Conservation (phyloP, 371 early-diverging fungal genomes). For the Rhizopus stolonifer region DNA sequence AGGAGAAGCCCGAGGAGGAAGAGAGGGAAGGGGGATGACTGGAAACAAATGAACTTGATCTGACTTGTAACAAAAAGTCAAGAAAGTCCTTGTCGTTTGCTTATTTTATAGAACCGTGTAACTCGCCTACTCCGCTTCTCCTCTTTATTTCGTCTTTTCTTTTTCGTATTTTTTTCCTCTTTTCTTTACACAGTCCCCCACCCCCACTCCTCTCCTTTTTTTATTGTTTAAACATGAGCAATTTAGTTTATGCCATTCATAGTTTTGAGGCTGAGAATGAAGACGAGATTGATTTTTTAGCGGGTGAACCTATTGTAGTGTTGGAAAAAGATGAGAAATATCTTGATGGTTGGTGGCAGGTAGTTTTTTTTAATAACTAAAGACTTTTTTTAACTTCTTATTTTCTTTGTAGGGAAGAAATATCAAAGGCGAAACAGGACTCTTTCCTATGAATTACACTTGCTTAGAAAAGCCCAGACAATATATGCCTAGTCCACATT, state of each 20-base stretch:
- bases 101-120: neutral
- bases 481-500: constrained; percentile 22
- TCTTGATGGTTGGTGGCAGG: constrained; percentile 88
- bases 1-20: too few relatives aligned
- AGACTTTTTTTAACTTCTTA: neutral
- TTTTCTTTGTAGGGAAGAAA: constrained; percentile 46
- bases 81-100: neutral
- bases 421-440: constrained; percentile 64
- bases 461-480: constrained; percentile 28
- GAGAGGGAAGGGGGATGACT: too few relatives aligned
- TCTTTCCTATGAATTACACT: constrained; percentile 77
- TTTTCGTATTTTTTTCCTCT: neutral
- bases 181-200: neutral
- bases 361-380: constrained; percentile 31
- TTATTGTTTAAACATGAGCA: constrained; percentile 21
- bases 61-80: neutral
- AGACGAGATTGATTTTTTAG: constrained; percentile 73
- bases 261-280: constrained; percentile 71
- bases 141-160: constrained; percentile 4
- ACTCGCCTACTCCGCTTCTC: constrained; percentile 5
- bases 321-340: constrained; percentile 78
- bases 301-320: constrained; percentile 72
- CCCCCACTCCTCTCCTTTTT: neutral
- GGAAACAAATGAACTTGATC: neutral
- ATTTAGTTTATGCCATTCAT: constrained; percentile 65